Evolutionary conservation across 306 rosid genomes (phyloP).

Genomic region (Biancaea sappan): DNA sequence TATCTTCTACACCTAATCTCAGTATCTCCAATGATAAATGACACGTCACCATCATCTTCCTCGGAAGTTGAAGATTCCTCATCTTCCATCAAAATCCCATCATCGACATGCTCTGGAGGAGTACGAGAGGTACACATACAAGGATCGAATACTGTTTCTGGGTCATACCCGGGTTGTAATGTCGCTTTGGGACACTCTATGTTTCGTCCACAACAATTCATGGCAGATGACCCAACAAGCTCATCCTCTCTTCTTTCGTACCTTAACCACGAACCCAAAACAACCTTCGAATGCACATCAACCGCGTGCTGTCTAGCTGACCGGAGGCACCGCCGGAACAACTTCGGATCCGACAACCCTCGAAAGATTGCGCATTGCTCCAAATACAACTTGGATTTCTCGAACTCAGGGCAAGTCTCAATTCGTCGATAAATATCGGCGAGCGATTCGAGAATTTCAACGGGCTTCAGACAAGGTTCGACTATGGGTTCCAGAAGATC

Average conservation of each 20-base stretch:
- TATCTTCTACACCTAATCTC: slow-evolving; percentile 70
- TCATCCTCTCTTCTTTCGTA: slow-evolving; percentile 85
- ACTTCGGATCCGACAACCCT: slow-evolving; percentile 55
- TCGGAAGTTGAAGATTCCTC: slow-evolving; percentile 60
- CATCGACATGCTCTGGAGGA: neutral
- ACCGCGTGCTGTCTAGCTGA: slow-evolving; percentile 76
- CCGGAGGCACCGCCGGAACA: slow-evolving; percentile 74
- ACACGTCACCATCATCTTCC: slow-evolving; percentile 70
- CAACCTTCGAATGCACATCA: slow-evolving; percentile 70
- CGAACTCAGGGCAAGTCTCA: slow-evolving; percentile 55
- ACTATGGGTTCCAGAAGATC: slow-evolving; percentile 67
- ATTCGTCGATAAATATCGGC: slow-evolving; percentile 50
- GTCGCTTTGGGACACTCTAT: slow-evolving; percentile 73
- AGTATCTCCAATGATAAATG: slow-evolving; percentile 62
- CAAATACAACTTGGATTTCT: slow-evolving; percentile 50
- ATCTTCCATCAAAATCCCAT: slow-evolving; percentile 22
- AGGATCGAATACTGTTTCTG: slow-evolving; percentile 58
- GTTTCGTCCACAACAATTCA: slow-evolving; percentile 74
- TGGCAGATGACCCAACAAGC: slow-evolving; percentile 56
- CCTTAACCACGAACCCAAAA: slow-evolving; percentile 73
- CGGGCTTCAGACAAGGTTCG: slow-evolving; percentile 50
- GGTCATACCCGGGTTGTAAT: slow-evolving; percentile 66
- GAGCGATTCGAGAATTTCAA: slow-evolving; percentile 53
- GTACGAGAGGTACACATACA: slow-evolving; percentile 47
- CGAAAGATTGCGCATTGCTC: slow-evolving; percentile 69